Evolutionary conservation across 495 filamentous ascomycete genomes (phyloP).

Genomic region (Lepidopterella palustris): DNA sequence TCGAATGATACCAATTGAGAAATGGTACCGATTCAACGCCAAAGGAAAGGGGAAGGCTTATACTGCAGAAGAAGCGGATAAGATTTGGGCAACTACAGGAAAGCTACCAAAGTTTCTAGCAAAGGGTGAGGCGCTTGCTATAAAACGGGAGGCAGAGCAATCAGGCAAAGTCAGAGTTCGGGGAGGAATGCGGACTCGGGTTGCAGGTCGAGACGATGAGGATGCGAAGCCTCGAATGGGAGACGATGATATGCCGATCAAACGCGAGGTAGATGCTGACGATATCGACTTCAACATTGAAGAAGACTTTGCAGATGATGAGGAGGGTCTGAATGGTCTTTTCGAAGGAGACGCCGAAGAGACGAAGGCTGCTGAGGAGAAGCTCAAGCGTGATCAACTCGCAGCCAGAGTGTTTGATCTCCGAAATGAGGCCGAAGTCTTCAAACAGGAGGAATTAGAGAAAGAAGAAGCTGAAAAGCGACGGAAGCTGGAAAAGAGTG

Average conservation of each 20-base stretch:
- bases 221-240: slow-evolving; percentile 48
- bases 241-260: slow-evolving; percentile 53
- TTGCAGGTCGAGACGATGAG: slow-evolving; percentile 22
- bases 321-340: slow-evolving; percentile 62
- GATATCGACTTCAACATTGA: slow-evolving; percentile 39
- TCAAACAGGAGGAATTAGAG: slow-evolving; percentile 81
- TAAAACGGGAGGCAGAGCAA: slow-evolving; percentile 17
- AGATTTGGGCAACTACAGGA: slow-evolving; percentile 64
- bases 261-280: slow-evolving; percentile 48
- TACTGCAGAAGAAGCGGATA: slow-evolving; percentile 80
- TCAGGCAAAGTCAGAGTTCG: neutral
- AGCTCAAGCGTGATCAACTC: slow-evolving; percentile 80
- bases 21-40: slow-evolving; percentile 86
- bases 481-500: slow-evolving; percentile 58
- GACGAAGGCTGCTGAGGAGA: slow-evolving; percentile 73
- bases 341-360: slow-evolving; percentile 81
- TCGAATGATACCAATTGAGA: slow-evolving; percentile 83
- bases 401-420: slow-evolving; percentile 80
- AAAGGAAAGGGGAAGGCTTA: slow-evolving; percentile 77
- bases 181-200: slow-evolving; percentile 13
- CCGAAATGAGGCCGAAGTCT: slow-evolving; percentile 35
- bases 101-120: slow-evolving; percentile 71
- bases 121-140: slow-evolving; percentile 7
- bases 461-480: slow-evolving; percentile 65
- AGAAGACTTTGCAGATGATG: slow-evolving; percentile 70